Percentiles rank a stretch among this genome's conserved stretches.
phyloP scores from a whole-genome alignment of 2,329 filamentous ascomycete species.

The Verticillium longisporum region DNA sequence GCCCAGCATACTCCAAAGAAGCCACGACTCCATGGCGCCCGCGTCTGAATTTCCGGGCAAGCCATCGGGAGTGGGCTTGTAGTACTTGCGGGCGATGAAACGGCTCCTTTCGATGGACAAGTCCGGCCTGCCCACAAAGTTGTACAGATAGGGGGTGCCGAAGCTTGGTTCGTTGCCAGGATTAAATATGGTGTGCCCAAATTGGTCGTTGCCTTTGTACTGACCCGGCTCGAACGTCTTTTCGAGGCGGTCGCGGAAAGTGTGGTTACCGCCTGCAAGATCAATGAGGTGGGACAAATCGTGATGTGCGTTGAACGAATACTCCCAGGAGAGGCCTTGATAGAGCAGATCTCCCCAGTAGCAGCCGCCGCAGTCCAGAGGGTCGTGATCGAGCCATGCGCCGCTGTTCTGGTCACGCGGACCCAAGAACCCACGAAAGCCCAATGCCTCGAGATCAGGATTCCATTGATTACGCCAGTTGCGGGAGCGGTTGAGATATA shows the following conservation, averaged over 20 bases:
- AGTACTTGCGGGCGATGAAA: constrained; percentile 51
- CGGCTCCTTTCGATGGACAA: constrained; percentile 53
- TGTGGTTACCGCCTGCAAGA: constrained; percentile 45
- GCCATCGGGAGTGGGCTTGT: constrained; percentile 45
- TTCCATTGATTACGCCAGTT: constrained; percentile 74
- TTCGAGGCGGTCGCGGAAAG: constrained; percentile 52
- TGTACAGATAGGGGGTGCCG: constrained; percentile 61
- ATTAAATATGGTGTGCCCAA: constrained; percentile 55
- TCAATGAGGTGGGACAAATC: constrained; percentile 50
- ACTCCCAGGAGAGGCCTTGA: constrained; percentile 56
- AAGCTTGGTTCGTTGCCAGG: constrained; percentile 63
- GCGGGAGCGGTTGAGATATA: constrained; percentile 55
- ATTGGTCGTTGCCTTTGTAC: constrained; percentile 31
- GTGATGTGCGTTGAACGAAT: constrained; percentile 63
- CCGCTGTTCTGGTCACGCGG: constrained; percentile 39
- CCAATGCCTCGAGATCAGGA: constrained; percentile 44
- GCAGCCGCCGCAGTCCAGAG: constrained; percentile 53
- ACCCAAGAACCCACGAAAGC: constrained; percentile 60
- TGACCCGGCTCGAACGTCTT: constrained; percentile 50
- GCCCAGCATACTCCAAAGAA: constrained; percentile 63
- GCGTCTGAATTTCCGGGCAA: constrained; percentile 66
- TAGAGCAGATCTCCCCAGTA: constrained; percentile 58
- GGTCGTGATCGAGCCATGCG: constrained; percentile 37
- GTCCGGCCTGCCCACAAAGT: constrained; percentile 58
- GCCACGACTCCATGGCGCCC: constrained; percentile 66